Conservation (phyloP, 129 eudicot genomes). For the Centaurea solstitialis region DNA sequence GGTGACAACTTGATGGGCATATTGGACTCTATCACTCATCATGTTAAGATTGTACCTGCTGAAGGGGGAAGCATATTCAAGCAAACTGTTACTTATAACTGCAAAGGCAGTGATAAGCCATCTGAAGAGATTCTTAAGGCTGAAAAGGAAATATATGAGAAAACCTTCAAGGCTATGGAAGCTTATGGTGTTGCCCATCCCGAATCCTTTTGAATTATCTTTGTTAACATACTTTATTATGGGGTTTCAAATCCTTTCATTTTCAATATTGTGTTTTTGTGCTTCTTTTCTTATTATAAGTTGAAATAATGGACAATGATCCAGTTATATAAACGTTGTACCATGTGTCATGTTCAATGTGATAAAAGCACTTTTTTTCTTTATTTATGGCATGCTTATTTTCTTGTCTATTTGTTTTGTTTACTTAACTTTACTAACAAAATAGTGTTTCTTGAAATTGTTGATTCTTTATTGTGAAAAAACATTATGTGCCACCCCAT, state of each 20-base stretch:
- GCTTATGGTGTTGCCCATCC: slow-evolving; percentile 1
- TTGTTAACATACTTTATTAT: not conserved
- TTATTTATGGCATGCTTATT: not conserved
- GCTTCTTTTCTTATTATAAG: not conserved
- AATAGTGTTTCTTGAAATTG: not conserved
- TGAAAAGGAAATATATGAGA: not conserved
- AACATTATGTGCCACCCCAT: too few species aligned
- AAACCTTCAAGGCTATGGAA: not conserved
- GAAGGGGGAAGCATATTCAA: not conserved
- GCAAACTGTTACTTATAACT: not conserved
- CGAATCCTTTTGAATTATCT: not conserved
- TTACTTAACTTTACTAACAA: not conserved
- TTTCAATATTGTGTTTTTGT: not conserved
- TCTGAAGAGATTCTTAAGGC: not conserved
- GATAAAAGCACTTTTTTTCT: not conserved
- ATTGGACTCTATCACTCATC: not conserved
- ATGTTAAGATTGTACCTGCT: not conserved
- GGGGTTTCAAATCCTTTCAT: not conserved
- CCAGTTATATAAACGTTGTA: not conserved
- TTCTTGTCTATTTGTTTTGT: not conserved
- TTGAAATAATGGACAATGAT: not conserved
- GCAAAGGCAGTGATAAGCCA: not conserved
- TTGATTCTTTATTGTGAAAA: not conserved
- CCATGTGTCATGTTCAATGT: not conserved
- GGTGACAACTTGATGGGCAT: not conserved